Conservation (phyloP, 1,284 basidiomycete genomes). For the Fistulina hepatica region DNA sequence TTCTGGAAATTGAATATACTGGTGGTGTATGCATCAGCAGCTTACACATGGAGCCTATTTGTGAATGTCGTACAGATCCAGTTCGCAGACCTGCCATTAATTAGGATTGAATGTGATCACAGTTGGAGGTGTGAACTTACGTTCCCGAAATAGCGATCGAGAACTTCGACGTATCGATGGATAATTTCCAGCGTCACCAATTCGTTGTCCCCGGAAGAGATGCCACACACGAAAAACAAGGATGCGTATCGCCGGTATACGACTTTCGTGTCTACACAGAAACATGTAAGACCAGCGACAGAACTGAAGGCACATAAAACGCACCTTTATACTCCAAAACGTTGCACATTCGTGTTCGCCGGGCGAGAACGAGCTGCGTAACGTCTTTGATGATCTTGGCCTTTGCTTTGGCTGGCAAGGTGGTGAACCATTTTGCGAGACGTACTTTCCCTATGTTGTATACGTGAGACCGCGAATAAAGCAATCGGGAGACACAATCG, state of each 20-base stretch:
- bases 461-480: slow-evolving; percentile 3
- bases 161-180: slow-evolving; percentile 97
- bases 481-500: slow-evolving; percentile 19
- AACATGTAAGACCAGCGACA: neutral
- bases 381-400: slow-evolving; percentile 99
- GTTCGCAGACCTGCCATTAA: slow-evolving; percentile 84
- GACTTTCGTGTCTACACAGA: slow-evolving; percentile 88
- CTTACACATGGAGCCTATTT: neutral
- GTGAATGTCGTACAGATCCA: slow-evolving; percentile 66
- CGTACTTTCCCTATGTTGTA: slow-evolving; percentile 79
- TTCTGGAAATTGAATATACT: slow-evolving; percentile 99
- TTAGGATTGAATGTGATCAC: neutral
- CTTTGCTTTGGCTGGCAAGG: slow-evolving; percentile 89
- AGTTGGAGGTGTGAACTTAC: slow-evolving; percentile 35
- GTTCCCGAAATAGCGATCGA: slow-evolving; percentile 98
- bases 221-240: slow-evolving; percentile 95
- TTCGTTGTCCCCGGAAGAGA: slow-evolving; percentile 83
- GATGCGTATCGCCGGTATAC: slow-evolving; percentile 97
- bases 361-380: slow-evolving; percentile 92
- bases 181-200: slow-evolving; percentile 94
- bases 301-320: slow-evolving; percentile 13
- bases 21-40: slow-evolving; percentile 5
- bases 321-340: slow-evolving; percentile 94
- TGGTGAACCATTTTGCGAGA: slow-evolving; percentile 98
- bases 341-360: slow-evolving; percentile 98